These are phyloP conservation scores for Suillus lakei DNA, from an alignment of 768 basidiomycete genomes.

Conservation along the genomic window DNA sequence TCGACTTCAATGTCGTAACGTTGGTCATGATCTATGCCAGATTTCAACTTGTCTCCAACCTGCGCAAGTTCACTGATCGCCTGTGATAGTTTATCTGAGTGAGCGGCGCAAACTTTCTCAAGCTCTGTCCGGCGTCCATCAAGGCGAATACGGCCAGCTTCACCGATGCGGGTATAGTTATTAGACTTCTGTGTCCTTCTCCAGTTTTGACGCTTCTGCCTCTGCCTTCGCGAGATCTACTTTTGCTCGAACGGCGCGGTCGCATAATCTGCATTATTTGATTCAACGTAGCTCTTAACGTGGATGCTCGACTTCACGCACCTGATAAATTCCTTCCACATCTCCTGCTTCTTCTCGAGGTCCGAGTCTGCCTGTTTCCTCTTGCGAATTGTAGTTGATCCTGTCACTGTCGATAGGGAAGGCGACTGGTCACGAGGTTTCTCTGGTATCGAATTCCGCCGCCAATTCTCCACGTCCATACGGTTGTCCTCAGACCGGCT, in stretches of 20 bases:
- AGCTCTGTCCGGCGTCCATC: constrained; percentile 31
- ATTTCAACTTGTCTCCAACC: constrained; percentile 25
- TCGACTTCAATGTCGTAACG: constrained; percentile 32
- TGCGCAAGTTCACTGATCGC: constrained; percentile 29
- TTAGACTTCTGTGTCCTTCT: constrained; percentile 34
- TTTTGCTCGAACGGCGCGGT: constrained; percentile 34
- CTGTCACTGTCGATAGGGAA: constrained; percentile 6
- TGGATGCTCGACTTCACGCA: constrained; percentile 16
- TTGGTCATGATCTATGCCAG: constrained; percentile 31
- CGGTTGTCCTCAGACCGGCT: neutral
- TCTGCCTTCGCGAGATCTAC: constrained; percentile 33
- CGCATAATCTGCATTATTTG: constrained; percentile 27
- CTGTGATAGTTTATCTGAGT: constrained; percentile 28
- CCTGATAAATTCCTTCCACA: constrained; percentile 36
- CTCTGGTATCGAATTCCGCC: neutral
- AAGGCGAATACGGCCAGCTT: constrained; percentile 33
- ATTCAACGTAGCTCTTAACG: neutral
- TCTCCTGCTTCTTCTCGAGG: constrained; percentile 26
- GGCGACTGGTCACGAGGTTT: neutral
- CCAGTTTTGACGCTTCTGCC: constrained; percentile 33
- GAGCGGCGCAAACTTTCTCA: constrained; percentile 27
- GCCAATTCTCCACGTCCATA: neutral
- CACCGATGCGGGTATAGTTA: constrained; percentile 33
- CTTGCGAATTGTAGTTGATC: constrained; percentile 23
- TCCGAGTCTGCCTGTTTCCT: constrained; percentile 27